phyloP scores from a whole-genome alignment of 202 grass and related monocot genomes.

The Eragrostis tef region DNA sequence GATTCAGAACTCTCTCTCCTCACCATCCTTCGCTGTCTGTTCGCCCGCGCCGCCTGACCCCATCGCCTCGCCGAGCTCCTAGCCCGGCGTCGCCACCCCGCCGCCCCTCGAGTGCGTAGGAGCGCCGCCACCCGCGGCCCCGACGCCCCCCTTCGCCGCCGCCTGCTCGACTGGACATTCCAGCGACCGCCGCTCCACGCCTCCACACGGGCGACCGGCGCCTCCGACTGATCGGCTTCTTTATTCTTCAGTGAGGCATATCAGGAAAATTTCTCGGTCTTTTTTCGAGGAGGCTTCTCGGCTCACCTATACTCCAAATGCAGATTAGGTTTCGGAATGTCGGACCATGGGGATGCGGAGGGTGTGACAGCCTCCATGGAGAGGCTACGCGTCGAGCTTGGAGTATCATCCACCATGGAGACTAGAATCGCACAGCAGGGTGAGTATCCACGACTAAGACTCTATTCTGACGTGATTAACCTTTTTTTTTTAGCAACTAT shows the following conservation, averaged over 20 bases:
- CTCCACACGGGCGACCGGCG: not conserved
- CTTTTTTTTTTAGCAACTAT: too few species aligned
- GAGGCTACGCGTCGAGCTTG: conserved; percentile 20
- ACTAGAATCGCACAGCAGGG: not conserved
- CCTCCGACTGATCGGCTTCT: not conserved
- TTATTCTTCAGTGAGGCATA: not conserved
- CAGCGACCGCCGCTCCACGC: not conserved
- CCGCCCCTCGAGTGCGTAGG: too few species aligned
- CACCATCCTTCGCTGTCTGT: not conserved
- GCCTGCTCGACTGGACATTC: not conserved
- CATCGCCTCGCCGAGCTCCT: too few species aligned
- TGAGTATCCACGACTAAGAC: not conserved
- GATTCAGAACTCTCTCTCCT: not conserved
- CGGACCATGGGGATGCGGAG: not conserved
- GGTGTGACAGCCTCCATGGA: not conserved
- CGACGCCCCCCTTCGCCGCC: not conserved
- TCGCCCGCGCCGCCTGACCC: too few species aligned
- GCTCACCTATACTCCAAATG: not conserved
- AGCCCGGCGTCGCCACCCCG: too few species aligned
- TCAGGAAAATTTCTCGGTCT: not conserved
- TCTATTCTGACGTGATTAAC: not conserved
- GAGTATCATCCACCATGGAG: not conserved
- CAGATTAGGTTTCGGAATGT: conserved; percentile 32
- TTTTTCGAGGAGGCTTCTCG: not conserved
- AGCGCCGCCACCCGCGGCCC: too few species aligned